Base-by-base conservation (phyloP, 2,329 filamentous ascomycete species). In the Alternaria sp. region DNA sequence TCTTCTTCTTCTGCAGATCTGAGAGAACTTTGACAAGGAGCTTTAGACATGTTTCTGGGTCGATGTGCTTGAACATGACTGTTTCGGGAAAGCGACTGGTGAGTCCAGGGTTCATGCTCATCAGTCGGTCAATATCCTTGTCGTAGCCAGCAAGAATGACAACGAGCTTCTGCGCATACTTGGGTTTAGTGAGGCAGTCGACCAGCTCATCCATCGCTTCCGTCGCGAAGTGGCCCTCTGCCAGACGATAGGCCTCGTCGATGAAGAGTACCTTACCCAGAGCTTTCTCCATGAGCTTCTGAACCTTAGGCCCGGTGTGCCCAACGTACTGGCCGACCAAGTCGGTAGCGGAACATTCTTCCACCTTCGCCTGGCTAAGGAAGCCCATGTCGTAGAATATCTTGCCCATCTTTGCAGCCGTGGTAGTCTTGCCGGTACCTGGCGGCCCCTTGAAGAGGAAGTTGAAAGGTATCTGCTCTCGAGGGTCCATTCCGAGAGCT, bases 361-460 rank as follows among this genome's bases (percentile, higher is more conserved):
- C 74, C 0, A 93, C 89, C 25, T 89, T 85, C 0, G 83, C 84
- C 0, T 82, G 82, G 0, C 86, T 79, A 0, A 94, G 79, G 32
- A 93, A 86, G 0, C 90, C 90, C 84, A 93, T 87, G 68, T 93
- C 88, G 71, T 92, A 93, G 71, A 88, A 94, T 0, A 94, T 82
- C 65, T 92, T 86, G 4, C 91, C 91, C 85, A 94, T 91, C 64
- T 89, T 91, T n/a, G 85, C 81, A 0, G 92, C 92, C 0, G 86
- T 92, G 0, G 89, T 89, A 0, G 91, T 93, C 71, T 93, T 93
- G 0, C 91, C 91, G 0, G 91, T 93, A 0, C 86, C 85, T 13
- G 89, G 88, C 56, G 86, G 83, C 0, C 91, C 90, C 0, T 87
- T 84, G 78, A 93, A 93, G 0, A 93, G 69, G 67, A 92, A 92